A percentile compares a stretch with the other conserved stretches of the same genome.
Evolutionary conservation across 2,329 filamentous ascomycete genomes (phyloP).

Genomic region (Aspergillus sclerotialis): DNA sequence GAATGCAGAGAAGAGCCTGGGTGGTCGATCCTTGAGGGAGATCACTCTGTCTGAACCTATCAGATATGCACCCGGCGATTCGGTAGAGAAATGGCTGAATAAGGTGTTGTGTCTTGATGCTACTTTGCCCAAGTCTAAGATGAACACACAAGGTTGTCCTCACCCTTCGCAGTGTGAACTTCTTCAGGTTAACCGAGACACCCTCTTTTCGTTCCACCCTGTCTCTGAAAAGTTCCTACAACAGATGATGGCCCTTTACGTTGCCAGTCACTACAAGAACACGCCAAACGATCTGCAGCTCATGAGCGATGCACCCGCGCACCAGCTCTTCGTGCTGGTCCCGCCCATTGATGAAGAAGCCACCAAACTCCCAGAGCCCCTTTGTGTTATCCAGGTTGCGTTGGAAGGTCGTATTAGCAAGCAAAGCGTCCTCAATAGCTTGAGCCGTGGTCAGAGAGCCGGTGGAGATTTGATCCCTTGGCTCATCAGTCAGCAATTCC

Average conservation of each 20-base stretch:
- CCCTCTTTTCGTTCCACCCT: constrained; percentile 94
- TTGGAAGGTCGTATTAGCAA: constrained; percentile 92
- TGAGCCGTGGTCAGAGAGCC: constrained; percentile 82
- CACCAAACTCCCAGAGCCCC: constrained; percentile 77
- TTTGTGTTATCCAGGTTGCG: constrained; percentile 90
- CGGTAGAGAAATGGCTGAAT: constrained; percentile 95
- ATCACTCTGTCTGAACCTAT: constrained; percentile 93
- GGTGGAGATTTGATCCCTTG: constrained; percentile 93
- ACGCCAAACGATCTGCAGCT: constrained; percentile 96
- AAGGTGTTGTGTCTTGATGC: constrained; percentile 88
- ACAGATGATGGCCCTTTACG: constrained; percentile 96
- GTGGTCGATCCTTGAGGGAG: constrained; percentile 77
- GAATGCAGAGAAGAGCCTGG: constrained; percentile 51
- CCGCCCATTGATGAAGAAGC: constrained; percentile 73
- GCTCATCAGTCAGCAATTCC: constrained; percentile 96
- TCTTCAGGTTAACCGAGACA: constrained; percentile 91
- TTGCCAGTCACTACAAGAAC: constrained; percentile 97
- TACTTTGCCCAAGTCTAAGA: constrained; percentile 71
- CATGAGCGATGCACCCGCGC: constrained; percentile 95
- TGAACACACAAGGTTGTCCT: constrained; percentile 70
- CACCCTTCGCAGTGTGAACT: constrained; percentile 89
- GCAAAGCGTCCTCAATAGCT: constrained; percentile 81
- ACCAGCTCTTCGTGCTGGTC: constrained; percentile 91
- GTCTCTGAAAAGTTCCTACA: constrained; percentile 96
- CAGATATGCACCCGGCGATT: constrained; percentile 82